A percentile compares a stretch with the other conserved stretches of the same genome.
Evolutionary conservation across 1,284 basidiomycete species (phyloP).

Genomic region (Cryptococcus sp.): DNA sequence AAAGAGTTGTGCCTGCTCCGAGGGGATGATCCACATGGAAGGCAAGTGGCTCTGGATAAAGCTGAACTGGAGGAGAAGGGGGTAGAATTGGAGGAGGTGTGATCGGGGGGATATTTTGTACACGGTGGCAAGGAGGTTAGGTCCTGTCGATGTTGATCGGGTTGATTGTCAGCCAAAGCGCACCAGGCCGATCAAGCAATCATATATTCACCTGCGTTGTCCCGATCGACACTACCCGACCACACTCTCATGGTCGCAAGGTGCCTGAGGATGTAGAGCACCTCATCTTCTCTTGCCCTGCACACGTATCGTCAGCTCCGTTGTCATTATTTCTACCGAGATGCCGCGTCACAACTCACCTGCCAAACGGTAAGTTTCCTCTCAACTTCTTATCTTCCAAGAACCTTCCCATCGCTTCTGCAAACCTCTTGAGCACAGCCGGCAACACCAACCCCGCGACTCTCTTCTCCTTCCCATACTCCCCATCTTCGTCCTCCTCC

Average conservation of each 20-base stretch:
- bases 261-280: conserved; percentile 76
- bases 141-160: conserved; percentile 51
- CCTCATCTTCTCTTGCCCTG: conserved; percentile 82
- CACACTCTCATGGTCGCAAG: conserved; percentile 59
- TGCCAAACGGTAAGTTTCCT: conserved; percentile 77
- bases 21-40: conserved; percentile 59
- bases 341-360: conserved; percentile 54
- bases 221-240: conserved; percentile 8
- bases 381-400: conserved; percentile 76
- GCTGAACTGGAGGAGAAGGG: conserved; percentile 70
- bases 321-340: not conserved
- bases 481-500: not conserved
- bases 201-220: conserved; percentile 3
- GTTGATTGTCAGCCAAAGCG: not conserved
- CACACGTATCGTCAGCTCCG: conserved; percentile 59
- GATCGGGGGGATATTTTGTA: conserved; percentile 64
- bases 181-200: not conserved
- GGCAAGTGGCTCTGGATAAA: conserved; percentile 65
- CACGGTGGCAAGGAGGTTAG: conserved; percentile 48
- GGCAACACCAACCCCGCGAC: conserved; percentile 68
- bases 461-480: conserved; percentile 3
- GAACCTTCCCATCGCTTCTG: conserved; percentile 64
- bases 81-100: conserved; percentile 81
- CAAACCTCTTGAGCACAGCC: conserved; percentile 68
- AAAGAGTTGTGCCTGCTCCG: conserved; percentile 33